phyloP scores from a whole-genome alignment of 257 asterid species.

The Buddleja alternifolia region DNA sequence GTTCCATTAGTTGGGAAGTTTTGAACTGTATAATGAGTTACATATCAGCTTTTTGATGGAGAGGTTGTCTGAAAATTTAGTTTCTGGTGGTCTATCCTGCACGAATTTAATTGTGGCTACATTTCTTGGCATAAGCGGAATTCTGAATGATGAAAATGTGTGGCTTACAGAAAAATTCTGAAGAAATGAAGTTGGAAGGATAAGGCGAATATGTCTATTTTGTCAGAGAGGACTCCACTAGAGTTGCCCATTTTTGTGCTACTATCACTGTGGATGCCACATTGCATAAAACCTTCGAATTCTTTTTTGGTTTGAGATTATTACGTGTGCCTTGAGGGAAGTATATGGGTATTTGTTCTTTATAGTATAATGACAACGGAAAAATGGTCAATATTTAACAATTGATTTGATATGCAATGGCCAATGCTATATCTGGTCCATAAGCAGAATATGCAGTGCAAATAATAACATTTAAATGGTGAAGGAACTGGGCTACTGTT shows the following conservation, averaged over 20 bases:
- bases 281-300: not conserved
- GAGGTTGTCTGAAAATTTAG: not conserved
- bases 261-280: constrained; percentile 1
- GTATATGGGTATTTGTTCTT: not conserved
- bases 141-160: not conserved
- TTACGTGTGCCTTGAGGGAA: constrained; percentile 8
- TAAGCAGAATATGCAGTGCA: not conserved
- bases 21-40: constrained; percentile 3
- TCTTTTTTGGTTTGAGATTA: constrained; percentile 6
- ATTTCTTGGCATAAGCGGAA: not conserved
- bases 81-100: not conserved
- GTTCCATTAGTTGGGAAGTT: constrained; percentile 1
- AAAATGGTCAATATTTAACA: not conserved
- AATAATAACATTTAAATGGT: not conserved
- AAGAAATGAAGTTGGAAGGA: constrained; percentile 8
- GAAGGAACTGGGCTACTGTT: not conserved
- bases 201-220: not conserved
- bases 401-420: not conserved
- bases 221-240: not conserved
- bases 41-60: not conserved
- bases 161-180: not conserved
- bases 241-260: not conserved
- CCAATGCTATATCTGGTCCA: not conserved
- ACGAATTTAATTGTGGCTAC: not conserved
- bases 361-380: constrained; percentile 1